These are phyloP conservation scores for Colletotrichum euphorbiae DNA, from an alignment of 2,329 filamentous ascomycete genomes.

Conservation along the genomic window DNA sequence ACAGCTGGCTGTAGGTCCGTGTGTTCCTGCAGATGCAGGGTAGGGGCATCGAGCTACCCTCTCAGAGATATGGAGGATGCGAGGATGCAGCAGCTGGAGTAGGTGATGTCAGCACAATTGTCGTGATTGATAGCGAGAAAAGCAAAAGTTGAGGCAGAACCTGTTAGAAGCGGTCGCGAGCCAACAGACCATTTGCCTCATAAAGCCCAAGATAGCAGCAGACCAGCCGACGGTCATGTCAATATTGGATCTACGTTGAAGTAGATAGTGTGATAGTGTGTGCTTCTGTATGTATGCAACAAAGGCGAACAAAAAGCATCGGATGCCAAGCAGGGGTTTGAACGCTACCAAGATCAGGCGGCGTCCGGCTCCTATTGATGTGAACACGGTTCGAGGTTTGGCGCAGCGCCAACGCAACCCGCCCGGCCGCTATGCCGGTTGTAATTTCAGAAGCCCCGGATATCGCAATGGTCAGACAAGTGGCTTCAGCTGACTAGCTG, in stretches of 20 bases:
- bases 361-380: not conserved
- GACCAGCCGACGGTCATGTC: conserved; percentile 25
- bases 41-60: conserved; percentile 14
- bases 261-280: not conserved
- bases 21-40: conserved; percentile 15
- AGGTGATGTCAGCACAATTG: conserved; percentile 38
- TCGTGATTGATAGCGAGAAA: conserved; percentile 7
- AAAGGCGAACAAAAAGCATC: conserved; percentile 22
- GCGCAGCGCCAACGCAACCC: conserved; percentile 35
- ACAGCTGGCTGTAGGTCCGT: conserved; percentile 27
- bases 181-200: conserved; percentile 7
- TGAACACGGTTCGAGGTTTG: conserved; percentile 11
- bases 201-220: not conserved
- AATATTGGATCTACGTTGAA: conserved; percentile 8
- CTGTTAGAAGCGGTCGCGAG: conserved; percentile 36
- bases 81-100: conserved; percentile 30
- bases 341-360: conserved; percentile 1
- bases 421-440: conserved; percentile 33
- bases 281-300: not conserved
- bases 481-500: conserved; percentile 37
- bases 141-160: conserved; percentile 29
- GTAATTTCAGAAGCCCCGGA: conserved; percentile 33
- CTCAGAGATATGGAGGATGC: conserved; percentile 10
- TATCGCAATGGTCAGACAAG: conserved; percentile 37
- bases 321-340: conserved; percentile 35